phyloP scores from a whole-genome alignment of 2,329 filamentous ascomycete genomes.

The Calonectria crousiana region DNA sequence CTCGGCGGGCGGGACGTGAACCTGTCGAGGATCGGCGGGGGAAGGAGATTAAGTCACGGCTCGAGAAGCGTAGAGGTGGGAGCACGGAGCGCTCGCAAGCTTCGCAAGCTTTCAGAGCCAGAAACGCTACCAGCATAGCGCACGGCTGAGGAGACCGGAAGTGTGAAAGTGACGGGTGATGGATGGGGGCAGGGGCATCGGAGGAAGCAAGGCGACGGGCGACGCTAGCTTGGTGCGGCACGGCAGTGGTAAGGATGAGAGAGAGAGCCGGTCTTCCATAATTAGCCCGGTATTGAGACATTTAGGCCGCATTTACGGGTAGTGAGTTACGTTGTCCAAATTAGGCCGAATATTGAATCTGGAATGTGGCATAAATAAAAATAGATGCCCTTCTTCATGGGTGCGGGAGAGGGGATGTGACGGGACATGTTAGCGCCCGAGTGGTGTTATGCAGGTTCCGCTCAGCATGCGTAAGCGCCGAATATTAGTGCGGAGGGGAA shows the following conservation, averaged over 20 bases:
- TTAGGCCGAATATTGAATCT: conserved; percentile 31
- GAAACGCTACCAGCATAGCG: conserved; percentile 19
- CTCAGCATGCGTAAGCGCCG: conserved; percentile 42
- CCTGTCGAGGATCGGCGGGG: conserved; percentile 25
- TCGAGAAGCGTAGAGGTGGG: conserved; percentile 12
- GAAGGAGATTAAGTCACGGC: conserved; percentile 27
- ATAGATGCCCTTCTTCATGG: conserved; percentile 8
- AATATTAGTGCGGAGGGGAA: conserved; percentile 10
- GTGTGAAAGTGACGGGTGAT: conserved; percentile 6
- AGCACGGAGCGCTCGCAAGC: conserved; percentile 20
- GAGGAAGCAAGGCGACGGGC: conserved; percentile 24
- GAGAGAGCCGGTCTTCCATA: conserved; percentile 36
- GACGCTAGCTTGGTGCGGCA: conserved; percentile 23
- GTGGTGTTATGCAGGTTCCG: conserved; percentile 32
- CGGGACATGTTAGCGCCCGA: conserved; percentile 41
- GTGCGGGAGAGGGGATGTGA: conserved; percentile 29
- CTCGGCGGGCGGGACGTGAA: conserved; percentile 31
- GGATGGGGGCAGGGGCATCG: conserved; percentile 26
- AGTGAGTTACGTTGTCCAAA: conserved; percentile 25
- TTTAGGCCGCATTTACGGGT: conserved; percentile 27
- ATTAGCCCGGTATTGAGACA: conserved; percentile 36
- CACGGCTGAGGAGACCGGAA: conserved; percentile 24
- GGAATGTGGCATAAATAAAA: conserved; percentile 43
- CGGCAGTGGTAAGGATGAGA: neutral
- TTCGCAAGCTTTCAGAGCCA: conserved; percentile 20